Evolutionary conservation across 1,139 yeast genomes (phyloP), one percentile per base, ranked within the genome.

Genomic region (Yamadazyma kanchanaburiensis): DNA sequence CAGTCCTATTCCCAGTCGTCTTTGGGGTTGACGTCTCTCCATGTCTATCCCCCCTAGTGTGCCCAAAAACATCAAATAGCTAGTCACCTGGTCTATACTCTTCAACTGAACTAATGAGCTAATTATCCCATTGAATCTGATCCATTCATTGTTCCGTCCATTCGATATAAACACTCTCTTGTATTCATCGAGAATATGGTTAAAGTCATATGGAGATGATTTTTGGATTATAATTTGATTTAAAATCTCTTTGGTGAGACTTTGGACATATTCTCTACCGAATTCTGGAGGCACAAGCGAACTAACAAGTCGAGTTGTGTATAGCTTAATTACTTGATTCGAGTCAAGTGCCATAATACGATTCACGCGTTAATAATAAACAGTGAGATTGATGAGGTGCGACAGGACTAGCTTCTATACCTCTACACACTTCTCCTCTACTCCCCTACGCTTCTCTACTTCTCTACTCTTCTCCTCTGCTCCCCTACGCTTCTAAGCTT

Each of bases 271-370:
- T 23, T 61, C 70, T 3, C 58, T 57, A 0, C 71, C 70, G 30
- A 64, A 53, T 24, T 62, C 70, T 1, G 45, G 26, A 3, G 76
- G 74, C 1, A 66, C 55, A 21, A 67, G 43, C 9, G 69, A 50
- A 32, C 52, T 55, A 26, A 65, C 70, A 23, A 69, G 49, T 19
- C 74, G 48, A 23, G 54, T 55, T 22, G 61, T 42, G 36, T 68
- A 66, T 12, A 63, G 45, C 42, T 47, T 53, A 15, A 63, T 49
- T 28, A 64, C 48, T 38, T 64, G 71, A 30, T 48, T 44, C 26
- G 55, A 48, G 39, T 58, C 64, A 31, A 62, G 20, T 10, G 10
- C n/a, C n/a, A n/a, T n/a, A n/a, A n/a, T n/a, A n/a, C n/a, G n/a
- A n/a, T n/a, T n/a, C n/a, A n/a, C n/a, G n/a, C n/a, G n/a, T n/a